Conservation (phyloP, 1,139 yeast species). For the Candida sanyaensis region DNA sequence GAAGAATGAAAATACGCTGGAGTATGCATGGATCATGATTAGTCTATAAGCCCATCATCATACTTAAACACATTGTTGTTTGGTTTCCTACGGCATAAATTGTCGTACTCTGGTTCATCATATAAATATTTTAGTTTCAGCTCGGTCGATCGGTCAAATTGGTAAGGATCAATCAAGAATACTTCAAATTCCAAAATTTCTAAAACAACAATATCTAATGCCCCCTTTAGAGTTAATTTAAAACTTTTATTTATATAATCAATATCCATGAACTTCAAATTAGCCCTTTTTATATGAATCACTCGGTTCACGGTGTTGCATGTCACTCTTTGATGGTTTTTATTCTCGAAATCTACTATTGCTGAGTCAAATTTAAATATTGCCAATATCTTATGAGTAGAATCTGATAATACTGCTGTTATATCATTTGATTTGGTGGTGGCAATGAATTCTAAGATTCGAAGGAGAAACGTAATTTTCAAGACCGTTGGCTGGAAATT, state of each 20-base stretch:
- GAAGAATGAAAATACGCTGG: neutral
- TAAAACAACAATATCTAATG: conserved; percentile 22
- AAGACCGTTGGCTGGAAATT: conserved; percentile 17
- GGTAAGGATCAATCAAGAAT: conserved; percentile 31
- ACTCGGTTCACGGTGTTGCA: conserved; percentile 26
- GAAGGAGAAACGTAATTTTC: conserved; percentile 26
- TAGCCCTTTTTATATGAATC: conserved; percentile 27
- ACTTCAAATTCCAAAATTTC: conserved; percentile 28
- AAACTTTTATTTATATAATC: conserved; percentile 17
- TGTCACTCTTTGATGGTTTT: conserved; percentile 34
- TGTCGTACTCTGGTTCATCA: conserved; percentile 17
- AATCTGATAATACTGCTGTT: conserved; percentile 34
- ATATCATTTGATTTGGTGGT: conserved; percentile 21
- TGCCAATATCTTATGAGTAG: conserved; percentile 31
- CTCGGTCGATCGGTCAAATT: conserved; percentile 20
- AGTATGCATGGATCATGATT: neutral
- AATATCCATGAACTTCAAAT: conserved; percentile 23
- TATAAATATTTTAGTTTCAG: conserved; percentile 23
- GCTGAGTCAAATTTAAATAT: conserved; percentile 30
- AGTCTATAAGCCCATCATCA: neutral
- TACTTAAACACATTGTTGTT: neutral
- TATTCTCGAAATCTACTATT: conserved; percentile 30
- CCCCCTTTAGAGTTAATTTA: conserved; percentile 10
- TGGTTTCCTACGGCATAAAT: conserved; percentile 10
- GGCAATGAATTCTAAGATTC: conserved; percentile 27